A percentile compares a stretch with the other conserved stretches of the same genome.
phyloP scores from a whole-genome alignment of 2,329 filamentous ascomycete species.

The Colletotrichum cereale region DNA sequence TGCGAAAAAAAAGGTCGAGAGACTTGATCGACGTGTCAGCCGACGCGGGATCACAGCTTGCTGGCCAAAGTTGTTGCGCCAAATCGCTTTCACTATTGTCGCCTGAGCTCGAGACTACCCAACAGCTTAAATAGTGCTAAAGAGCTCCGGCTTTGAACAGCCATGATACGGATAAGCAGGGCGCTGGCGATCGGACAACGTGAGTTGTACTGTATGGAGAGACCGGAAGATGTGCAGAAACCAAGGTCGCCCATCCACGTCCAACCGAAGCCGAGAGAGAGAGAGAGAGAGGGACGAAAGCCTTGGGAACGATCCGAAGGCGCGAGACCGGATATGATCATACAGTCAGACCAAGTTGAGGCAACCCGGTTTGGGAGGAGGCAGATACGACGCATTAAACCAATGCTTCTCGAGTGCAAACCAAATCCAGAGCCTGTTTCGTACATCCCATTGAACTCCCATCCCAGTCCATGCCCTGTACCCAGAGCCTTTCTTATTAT shows the following conservation, averaged over 20 bases:
- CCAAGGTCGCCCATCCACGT: neutral
- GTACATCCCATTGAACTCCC: slow-evolving; percentile 30
- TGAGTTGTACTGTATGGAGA: neutral
- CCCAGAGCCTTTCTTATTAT: slow-evolving; percentile 30
- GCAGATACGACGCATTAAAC: slow-evolving; percentile 8
- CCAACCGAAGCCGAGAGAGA: neutral
- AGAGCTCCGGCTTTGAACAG: too few species aligned
- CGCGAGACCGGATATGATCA: neutral
- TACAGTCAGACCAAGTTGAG: neutral
- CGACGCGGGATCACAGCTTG: neutral
- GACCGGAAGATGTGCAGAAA: neutral
- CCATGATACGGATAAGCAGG: neutral
- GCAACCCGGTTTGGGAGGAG: neutral
- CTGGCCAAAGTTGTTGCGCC: neutral
- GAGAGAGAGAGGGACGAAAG: neutral
- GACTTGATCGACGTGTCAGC: neutral
- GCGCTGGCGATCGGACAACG: neutral
- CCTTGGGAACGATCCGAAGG: neutral
- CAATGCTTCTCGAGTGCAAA: neutral
- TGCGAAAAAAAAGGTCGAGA: neutral
- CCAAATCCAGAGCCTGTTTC: neutral
- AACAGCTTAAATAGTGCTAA: neutral
- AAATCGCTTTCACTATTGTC: neutral
- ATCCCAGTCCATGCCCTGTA: slow-evolving; percentile 18
- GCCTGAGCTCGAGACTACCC: neutral